Percentiles rank a stretch among this genome's conserved stretches.
Evolutionary conservation across 805 yeast genomes (phyloP).

Genomic region (Pichia insulana): DNA sequence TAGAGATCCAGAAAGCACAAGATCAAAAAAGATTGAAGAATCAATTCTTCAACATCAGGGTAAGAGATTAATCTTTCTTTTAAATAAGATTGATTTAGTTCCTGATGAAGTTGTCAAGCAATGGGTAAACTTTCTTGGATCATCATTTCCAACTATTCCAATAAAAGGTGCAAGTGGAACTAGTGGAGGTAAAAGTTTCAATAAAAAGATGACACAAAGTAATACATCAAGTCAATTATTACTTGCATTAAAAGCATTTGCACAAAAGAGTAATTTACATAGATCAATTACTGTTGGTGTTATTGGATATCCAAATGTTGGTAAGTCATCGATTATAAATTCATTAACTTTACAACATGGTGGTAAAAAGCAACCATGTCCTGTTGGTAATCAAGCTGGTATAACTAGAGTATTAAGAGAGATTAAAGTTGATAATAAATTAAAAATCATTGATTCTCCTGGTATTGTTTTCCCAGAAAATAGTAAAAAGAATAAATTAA

Average conservation of each 20-base stretch:
- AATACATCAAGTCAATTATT: slow-evolving; percentile 67
- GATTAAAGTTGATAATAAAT: slow-evolving; percentile 83
- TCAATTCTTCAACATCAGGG: slow-evolving; percentile 72
- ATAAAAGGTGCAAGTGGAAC: slow-evolving; percentile 74
- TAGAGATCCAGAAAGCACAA: slow-evolving; percentile 91
- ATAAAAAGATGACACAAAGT: slow-evolving; percentile 62
- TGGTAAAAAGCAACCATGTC: slow-evolving; percentile 66
- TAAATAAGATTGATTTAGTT: slow-evolving; percentile 88
- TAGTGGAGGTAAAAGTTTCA: slow-evolving; percentile 56
- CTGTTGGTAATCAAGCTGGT: slow-evolving; percentile 97
- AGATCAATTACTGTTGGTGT: slow-evolving; percentile 91
- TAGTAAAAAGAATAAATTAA: slow-evolving; percentile 31
- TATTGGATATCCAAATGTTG: slow-evolving; percentile 95
- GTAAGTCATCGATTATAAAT: slow-evolving; percentile 90
- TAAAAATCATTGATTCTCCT: slow-evolving; percentile 88
- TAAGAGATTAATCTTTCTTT: slow-evolving; percentile 75
- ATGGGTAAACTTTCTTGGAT: slow-evolving; percentile 75
- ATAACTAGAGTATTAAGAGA: slow-evolving; percentile 89
- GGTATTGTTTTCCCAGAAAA: slow-evolving; percentile 86
- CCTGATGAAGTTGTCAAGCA: slow-evolving; percentile 76
- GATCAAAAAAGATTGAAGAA: slow-evolving; percentile 87
- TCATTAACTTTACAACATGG: slow-evolving; percentile 78
- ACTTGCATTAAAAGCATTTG: slow-evolving; percentile 77
- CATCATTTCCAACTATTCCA: slow-evolving; percentile 88
- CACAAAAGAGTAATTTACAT: slow-evolving; percentile 74